These are phyloP conservation scores for Rozella allomycis DNA, from an alignment of 371 early-diverging fungal genomes.

Conservation along the genomic window DNA sequence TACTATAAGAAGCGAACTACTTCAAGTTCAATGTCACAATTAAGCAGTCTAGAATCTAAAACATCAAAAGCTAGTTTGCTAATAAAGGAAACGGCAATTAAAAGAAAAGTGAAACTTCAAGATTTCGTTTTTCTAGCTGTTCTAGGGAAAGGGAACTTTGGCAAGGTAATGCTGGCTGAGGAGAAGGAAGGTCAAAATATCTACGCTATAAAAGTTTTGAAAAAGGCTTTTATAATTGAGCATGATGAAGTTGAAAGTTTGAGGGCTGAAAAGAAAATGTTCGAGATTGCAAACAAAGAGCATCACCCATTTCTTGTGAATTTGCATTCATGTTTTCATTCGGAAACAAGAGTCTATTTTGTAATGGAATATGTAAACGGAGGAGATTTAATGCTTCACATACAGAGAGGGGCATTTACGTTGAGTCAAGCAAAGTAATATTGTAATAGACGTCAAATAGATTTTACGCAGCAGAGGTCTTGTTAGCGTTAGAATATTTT, in stretches of 20 bases:
- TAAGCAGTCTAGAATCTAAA: neutral
- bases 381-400: slow-evolving; percentile 96
- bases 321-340: slow-evolving; percentile 89
- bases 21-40: neutral
- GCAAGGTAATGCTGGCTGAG: slow-evolving; percentile 89
- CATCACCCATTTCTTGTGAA: slow-evolving; percentile 89
- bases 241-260: slow-evolving; percentile 75
- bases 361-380: slow-evolving; percentile 97
- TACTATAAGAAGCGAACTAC: neutral
- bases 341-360: slow-evolving; percentile 75
- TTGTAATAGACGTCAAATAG: slow-evolving; percentile 59
- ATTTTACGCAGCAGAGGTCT: slow-evolving; percentile 91
- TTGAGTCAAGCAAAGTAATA: slow-evolving; percentile 20
- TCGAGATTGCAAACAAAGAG: slow-evolving; percentile 59
- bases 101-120: slow-evolving; percentile 8
- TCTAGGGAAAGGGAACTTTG: slow-evolving; percentile 90
- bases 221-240: slow-evolving; percentile 80
- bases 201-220: slow-evolving; percentile 92
- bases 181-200: slow-evolving; percentile 47
- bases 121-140: slow-evolving; percentile 82
- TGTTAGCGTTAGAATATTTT: slow-evolving; percentile 85
- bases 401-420: slow-evolving; percentile 37
- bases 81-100: neutral
- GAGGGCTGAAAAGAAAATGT: slow-evolving; percentile 75
- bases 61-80: neutral